These are phyloP conservation scores for Pezicula radicicola DNA, from an alignment of 2,329 filamentous ascomycete genomes.

Conservation along the genomic window DNA sequence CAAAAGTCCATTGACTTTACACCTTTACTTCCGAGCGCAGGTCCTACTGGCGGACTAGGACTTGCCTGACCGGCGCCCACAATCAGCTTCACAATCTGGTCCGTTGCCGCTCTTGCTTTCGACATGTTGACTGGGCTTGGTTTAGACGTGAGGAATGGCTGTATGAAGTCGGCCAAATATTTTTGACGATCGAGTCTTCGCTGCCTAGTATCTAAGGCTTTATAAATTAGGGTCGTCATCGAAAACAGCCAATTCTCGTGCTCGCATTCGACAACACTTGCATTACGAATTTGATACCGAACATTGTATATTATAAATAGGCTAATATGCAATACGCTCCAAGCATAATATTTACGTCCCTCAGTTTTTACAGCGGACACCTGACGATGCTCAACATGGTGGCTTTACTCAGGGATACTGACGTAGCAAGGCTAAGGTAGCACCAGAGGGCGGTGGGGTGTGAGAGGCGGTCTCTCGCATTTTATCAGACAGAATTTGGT, in stretches of 20 bases:
- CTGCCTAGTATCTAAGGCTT: neutral
- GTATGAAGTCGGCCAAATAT: neutral
- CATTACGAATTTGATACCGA: neutral
- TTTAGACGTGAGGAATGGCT: neutral
- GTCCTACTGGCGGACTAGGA: slow-evolving; percentile 93
- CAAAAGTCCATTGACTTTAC: slow-evolving; percentile 99
- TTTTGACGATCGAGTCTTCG: neutral
- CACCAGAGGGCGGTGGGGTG: neutral
- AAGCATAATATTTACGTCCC: too few species aligned
- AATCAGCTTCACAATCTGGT: slow-evolving; percentile 93
- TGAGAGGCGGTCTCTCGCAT: neutral
- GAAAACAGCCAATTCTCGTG: neutral
- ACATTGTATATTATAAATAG: too few species aligned
- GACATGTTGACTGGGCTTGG: slow-evolving; percentile 24
- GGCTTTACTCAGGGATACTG: neutral
- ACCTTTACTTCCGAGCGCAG: slow-evolving; percentile 93
- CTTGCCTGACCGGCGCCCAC: slow-evolving; percentile 94
- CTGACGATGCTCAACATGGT: too few species aligned
- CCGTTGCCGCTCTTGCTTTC: slow-evolving; percentile 31
- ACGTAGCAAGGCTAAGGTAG: neutral
- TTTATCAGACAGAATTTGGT: neutral
- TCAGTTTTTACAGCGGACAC: too few species aligned
- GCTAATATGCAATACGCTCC: too few species aligned
- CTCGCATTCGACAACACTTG: neutral
- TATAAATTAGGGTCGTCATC: neutral